Evolutionary conservation across 2,329 filamentous ascomycete genomes (phyloP).

Genomic region (Cladophialophora exuberans): DNA sequence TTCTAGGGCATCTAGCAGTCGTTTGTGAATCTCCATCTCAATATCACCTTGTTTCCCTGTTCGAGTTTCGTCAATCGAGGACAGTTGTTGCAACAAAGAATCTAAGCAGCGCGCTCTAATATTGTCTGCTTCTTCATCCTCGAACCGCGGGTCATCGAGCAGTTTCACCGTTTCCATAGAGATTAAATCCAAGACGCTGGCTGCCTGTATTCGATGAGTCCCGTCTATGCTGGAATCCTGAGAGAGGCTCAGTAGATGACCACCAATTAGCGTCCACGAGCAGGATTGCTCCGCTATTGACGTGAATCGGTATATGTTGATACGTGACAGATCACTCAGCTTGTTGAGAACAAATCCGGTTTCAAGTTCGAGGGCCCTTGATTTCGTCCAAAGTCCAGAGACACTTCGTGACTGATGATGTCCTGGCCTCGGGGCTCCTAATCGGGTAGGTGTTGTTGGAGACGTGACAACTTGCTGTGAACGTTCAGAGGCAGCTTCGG

Average conservation of each 20-base stretch:
- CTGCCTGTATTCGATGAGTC: constrained; percentile 55
- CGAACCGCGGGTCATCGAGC: constrained; percentile 39
- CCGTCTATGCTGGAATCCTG: constrained; percentile 43
- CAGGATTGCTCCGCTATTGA: constrained; percentile 67
- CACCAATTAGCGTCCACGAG: constrained; percentile 73
- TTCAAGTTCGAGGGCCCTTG: constrained; percentile 48
- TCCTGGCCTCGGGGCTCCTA: constrained; percentile 36
- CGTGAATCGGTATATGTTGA: constrained; percentile 76
- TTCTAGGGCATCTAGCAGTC: constrained; percentile 77
- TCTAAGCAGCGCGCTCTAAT: constrained; percentile 27
- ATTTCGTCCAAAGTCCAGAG: constrained; percentile 45
- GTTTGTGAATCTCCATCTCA: constrained; percentile 65
- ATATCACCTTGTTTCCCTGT: constrained; percentile 8
- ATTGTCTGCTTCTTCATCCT: constrained; percentile 20
- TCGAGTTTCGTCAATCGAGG: constrained; percentile 9
- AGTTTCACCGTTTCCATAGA: constrained; percentile 49
- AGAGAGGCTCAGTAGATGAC: constrained; percentile 54
- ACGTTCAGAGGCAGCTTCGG: constrained; percentile 47
- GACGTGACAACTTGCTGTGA: constrained; percentile 6
- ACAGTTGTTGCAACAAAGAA: constrained; percentile 25
- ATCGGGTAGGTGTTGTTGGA: constrained; percentile 47
- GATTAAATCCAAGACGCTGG: constrained; percentile 61
- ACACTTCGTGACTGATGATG: constrained; percentile 45
- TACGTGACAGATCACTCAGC: constrained; percentile 70
- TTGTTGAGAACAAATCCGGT: constrained; percentile 67